phyloP scores from a whole-genome alignment of 139 green algal species.

The Chlamydomonas sp. region DNA sequence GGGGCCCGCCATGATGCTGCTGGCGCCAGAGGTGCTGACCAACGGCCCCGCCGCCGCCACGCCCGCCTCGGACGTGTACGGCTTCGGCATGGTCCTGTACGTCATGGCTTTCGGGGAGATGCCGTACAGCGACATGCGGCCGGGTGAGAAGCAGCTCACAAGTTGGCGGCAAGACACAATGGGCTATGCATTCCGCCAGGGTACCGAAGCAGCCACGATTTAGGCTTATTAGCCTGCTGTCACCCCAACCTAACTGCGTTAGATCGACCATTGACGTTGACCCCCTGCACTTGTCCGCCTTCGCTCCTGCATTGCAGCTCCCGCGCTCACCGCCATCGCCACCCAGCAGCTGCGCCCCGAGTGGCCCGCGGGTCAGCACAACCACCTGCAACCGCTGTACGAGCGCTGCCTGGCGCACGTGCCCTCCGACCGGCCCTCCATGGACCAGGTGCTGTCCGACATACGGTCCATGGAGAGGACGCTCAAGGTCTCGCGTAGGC shows the following conservation, averaged over 20 bases:
- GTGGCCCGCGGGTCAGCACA: conserved; percentile 2
- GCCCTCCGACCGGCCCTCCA: background rate
- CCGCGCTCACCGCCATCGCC: background rate
- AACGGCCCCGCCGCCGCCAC: background rate
- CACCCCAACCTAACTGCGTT: too few species aligned
- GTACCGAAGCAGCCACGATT: too few species aligned
- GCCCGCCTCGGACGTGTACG: background rate
- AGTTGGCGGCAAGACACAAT: too few species aligned
- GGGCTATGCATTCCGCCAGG: too few species aligned
- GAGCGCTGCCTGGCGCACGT: background rate
- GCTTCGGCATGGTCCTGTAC: conserved; percentile 30
- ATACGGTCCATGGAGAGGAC: too few species aligned
- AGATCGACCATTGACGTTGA: too few species aligned
- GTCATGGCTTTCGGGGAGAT: conserved; percentile 8
- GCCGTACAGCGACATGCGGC: background rate
- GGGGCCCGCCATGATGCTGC: background rate
- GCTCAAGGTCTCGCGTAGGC: too few species aligned
- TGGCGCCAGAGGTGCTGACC: background rate
- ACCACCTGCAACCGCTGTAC: conserved; percentile 4
- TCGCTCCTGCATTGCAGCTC: background rate
- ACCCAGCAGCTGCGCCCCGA: background rate
- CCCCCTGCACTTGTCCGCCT: too few species aligned
- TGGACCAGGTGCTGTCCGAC: background rate
- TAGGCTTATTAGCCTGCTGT: too few species aligned
- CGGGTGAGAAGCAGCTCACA: too few species aligned